Evolutionary conservation across 495 filamentous ascomycete genomes (phyloP).

Genomic region (Lophium mytilinum): DNA sequence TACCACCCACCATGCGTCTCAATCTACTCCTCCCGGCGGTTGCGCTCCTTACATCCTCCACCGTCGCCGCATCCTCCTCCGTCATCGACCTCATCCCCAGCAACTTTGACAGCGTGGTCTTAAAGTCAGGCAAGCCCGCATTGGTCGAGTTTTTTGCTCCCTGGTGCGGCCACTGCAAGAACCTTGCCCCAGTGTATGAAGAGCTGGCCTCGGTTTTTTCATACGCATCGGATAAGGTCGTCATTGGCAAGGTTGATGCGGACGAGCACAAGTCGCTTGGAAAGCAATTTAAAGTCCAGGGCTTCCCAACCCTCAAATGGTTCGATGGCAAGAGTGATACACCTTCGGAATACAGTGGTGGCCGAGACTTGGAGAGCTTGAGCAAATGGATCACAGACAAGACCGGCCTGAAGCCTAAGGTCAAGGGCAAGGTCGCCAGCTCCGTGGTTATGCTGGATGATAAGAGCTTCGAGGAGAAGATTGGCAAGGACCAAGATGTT

Average conservation of each 20-base stretch:
- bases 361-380: slow-evolving; percentile 82
- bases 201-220: slow-evolving; percentile 73
- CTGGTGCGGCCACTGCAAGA: slow-evolving; percentile 99
- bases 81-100: slow-evolving; percentile 79
- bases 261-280: slow-evolving; percentile 80
- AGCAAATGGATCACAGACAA: slow-evolving; percentile 75
- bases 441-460: slow-evolving; percentile 75
- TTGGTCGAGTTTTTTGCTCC: slow-evolving; percentile 98
- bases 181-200: slow-evolving; percentile 86
- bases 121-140: slow-evolving; percentile 88
- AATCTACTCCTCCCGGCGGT: slow-evolving; percentile 12
- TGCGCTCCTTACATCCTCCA: slow-evolving; percentile 7
- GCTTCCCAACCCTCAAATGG: slow-evolving; percentile 95
- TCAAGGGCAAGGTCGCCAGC: slow-evolving; percentile 57
- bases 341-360: slow-evolving; percentile 77
- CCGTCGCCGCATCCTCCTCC: slow-evolving; percentile 24
- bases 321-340: slow-evolving; percentile 94
- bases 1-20: slow-evolving; percentile 13
- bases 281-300: slow-evolving; percentile 77
- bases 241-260: slow-evolving; percentile 91
- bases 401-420: slow-evolving; percentile 72
- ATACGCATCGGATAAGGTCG: slow-evolving; percentile 70
- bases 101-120: slow-evolving; percentile 85
- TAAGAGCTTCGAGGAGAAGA: slow-evolving; percentile 59
- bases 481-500: slow-evolving; percentile 84